A percentile compares a stretch with the other conserved stretches of the same genome.
Evolutionary conservation across 805 yeast species (phyloP).

Genomic region (Candida michaelii): DNA sequence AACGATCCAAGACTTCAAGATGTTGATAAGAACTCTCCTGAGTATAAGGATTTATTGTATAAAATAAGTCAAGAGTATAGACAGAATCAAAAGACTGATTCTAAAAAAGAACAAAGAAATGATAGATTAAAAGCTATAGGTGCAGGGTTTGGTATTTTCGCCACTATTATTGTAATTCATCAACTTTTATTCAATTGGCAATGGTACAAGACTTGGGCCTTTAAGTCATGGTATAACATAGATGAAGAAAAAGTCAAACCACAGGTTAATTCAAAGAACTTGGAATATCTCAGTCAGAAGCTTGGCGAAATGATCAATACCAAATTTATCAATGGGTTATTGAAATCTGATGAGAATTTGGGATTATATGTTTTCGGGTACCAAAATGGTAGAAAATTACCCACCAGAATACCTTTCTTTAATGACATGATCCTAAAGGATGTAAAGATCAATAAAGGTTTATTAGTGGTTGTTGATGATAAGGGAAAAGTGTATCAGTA

Average conservation of each 20-base stretch:
- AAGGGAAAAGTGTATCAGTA: constrained; percentile 77
- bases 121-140: constrained; percentile 47
- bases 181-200: constrained; percentile 45
- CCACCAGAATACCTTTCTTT: constrained; percentile 62
- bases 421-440: constrained; percentile 59
- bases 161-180: constrained; percentile 40
- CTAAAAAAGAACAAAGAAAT: constrained; percentile 35
- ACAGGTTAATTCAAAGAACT: constrained; percentile 26
- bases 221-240: constrained; percentile 32
- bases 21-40: constrained; percentile 33
- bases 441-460: constrained; percentile 49
- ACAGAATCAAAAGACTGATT: constrained; percentile 25
- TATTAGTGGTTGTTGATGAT: constrained; percentile 59
- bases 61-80: constrained; percentile 28
- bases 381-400: constrained; percentile 42
- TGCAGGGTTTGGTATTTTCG: constrained; percentile 39
- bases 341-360: constrained; percentile 23
- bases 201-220: constrained; percentile 33
- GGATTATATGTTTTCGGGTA: constrained; percentile 41
- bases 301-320: constrained; percentile 24
- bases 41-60: constrained; percentile 33
- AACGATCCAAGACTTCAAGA: constrained; percentile 31
- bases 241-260: constrained; percentile 23
- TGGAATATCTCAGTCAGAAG: constrained; percentile 25
- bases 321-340: constrained; percentile 19